phyloP scores from a whole-genome alignment of 768 basidiomycete species.

The Symmetrospora coprosmae region DNA sequence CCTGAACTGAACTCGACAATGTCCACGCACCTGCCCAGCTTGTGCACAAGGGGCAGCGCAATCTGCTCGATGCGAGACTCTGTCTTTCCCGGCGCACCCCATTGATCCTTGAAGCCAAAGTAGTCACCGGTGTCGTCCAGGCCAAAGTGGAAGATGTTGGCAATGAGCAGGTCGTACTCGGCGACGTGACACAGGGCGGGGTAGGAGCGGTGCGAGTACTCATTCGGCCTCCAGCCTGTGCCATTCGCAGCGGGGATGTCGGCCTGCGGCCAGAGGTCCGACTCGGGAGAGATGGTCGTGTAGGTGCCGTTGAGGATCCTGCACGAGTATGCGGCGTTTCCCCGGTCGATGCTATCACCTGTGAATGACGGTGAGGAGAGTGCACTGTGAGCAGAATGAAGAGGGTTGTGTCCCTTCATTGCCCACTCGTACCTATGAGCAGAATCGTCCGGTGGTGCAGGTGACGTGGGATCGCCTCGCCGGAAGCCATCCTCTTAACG shows the following conservation, averaged over 20 bases:
- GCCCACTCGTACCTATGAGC: too few species aligned
- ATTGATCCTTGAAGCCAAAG: slow-evolving; percentile 14
- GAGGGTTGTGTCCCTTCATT: too few species aligned
- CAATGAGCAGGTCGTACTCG: not conserved
- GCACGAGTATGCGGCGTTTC: not conserved
- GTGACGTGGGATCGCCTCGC: not conserved
- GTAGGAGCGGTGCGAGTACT: not conserved
- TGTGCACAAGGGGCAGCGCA: not conserved
- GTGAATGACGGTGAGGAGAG: too few species aligned
- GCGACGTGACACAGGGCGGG: not conserved
- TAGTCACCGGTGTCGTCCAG: slow-evolving; percentile 9
- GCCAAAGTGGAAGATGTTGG: slow-evolving; percentile 13
- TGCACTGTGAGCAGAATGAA: too few species aligned
- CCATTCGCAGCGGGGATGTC: not conserved
- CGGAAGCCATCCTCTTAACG: not conserved
- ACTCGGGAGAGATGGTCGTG: not conserved
- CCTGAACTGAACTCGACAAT: slow-evolving; percentile 15
- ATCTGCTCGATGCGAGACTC: slow-evolving; percentile 1
- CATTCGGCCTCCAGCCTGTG: not conserved
- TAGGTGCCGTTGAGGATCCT: not conserved
- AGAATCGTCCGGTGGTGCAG: not conserved
- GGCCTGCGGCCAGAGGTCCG: not conserved
- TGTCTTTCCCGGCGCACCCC: not conserved
- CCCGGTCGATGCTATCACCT: slow-evolving; percentile 4
- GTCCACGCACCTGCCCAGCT: not conserved